These are phyloP conservation scores for Candida ipomoeae DNA, from an alignment of 805 yeast genomes.

Conservation along the genomic window DNA sequence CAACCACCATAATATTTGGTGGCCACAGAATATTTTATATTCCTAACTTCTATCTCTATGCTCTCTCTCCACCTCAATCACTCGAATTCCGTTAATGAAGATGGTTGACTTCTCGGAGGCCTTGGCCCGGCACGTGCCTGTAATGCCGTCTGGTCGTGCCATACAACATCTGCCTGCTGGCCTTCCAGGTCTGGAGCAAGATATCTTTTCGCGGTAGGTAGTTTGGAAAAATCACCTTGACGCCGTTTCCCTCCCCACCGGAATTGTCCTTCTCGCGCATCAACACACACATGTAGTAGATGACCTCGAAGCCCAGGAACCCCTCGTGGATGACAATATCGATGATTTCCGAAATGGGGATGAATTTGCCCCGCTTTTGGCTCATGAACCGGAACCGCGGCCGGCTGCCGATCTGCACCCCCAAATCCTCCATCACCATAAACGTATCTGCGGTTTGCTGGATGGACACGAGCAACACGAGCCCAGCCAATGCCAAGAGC, in stretches of 20 bases:
- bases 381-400: constrained; percentile 12
- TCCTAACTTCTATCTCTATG: too few species aligned
- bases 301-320: constrained; percentile 59
- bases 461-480: constrained; percentile 20
- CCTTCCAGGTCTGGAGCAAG: constrained; percentile 36
- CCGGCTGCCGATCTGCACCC: constrained; percentile 40
- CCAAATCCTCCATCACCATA: constrained; percentile 42
- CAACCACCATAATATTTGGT: too few species aligned
- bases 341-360: constrained; percentile 52
- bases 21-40: too few species aligned
- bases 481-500: background rate
- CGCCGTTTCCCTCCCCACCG: constrained; percentile 16
- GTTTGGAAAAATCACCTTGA: constrained; percentile 39
- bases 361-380: constrained; percentile 37
- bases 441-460: constrained; percentile 41
- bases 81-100: constrained; percentile 6
- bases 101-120: constrained; percentile 17
- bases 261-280: constrained; percentile 30
- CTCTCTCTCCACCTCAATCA: too few species aligned
- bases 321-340: constrained; percentile 77
- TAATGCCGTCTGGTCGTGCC: constrained; percentile 15
- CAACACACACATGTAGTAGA: constrained; percentile 59
- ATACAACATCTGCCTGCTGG: constrained; percentile 35
- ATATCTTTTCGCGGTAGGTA: constrained; percentile 41
- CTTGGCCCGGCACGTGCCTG: constrained; percentile 19